Conservation (phyloP, 768 basidiomycete species). For the Hygrophorus russula region DNA sequence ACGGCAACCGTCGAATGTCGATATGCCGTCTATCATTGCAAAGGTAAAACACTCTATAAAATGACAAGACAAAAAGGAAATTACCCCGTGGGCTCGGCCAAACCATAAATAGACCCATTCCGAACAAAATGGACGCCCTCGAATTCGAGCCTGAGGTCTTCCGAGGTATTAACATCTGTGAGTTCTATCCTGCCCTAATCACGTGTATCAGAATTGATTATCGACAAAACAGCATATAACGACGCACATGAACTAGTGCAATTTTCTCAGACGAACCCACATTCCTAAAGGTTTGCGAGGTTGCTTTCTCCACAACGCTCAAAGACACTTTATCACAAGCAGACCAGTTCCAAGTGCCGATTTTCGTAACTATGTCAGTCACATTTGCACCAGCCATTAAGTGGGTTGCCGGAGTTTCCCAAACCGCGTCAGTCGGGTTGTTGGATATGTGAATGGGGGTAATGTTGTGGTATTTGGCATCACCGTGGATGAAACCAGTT, state of each 20-base stretch:
- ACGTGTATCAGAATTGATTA: background rate
- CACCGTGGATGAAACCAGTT: slow-evolving; percentile 69
- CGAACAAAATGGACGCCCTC: slow-evolving; percentile 66
- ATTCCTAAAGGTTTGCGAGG: slow-evolving; percentile 23
- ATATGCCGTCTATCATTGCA: slow-evolving; percentile 32
- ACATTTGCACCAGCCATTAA: slow-evolving; percentile 40
- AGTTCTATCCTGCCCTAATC: slow-evolving; percentile 63
- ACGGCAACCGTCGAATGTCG: slow-evolving; percentile 58
- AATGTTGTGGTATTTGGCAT: slow-evolving; percentile 52
- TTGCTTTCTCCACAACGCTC: slow-evolving; percentile 52
- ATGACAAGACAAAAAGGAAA: slow-evolving; percentile 8
- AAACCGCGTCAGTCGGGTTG: slow-evolving; percentile 24
- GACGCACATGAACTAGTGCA: slow-evolving; percentile 55
- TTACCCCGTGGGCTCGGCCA: slow-evolving; percentile 56
- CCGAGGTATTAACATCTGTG: slow-evolving; percentile 35
- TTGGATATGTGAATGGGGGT: slow-evolving; percentile 31
- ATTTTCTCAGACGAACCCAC: slow-evolving; percentile 28
- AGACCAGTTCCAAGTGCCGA: slow-evolving; percentile 65
- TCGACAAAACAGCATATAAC: slow-evolving; percentile 1
- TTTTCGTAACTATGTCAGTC: slow-evolving; percentile 33
- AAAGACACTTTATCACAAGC: slow-evolving; percentile 49
- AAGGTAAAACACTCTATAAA: background rate
- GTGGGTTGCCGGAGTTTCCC: slow-evolving; percentile 38
- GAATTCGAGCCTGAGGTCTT: slow-evolving; percentile 60
- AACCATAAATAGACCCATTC: slow-evolving; percentile 69